Conservation (phyloP, 2,329 filamentous ascomycete species). For the Epichloe coenophiala region DNA sequence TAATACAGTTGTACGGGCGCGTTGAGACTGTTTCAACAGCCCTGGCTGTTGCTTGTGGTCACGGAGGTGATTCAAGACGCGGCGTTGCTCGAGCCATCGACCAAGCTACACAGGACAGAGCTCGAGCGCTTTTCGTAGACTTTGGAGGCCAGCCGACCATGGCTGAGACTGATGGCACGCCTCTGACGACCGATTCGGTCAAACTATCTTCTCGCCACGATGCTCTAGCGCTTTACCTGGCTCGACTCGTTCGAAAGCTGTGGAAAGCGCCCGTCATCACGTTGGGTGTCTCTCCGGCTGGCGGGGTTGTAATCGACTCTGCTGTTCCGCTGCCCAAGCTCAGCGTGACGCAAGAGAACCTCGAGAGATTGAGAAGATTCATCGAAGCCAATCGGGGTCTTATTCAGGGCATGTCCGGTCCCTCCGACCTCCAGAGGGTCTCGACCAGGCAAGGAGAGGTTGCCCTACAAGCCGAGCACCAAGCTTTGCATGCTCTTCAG, state of each 20-base stretch:
- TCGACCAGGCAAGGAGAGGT: conserved; percentile 81
- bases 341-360: conserved; percentile 61
- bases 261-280: conserved; percentile 72
- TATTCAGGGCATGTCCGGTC: conserved; percentile 87
- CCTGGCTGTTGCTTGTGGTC: conserved; percentile 86
- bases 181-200: conserved; percentile 67
- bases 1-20: conserved; percentile 75
- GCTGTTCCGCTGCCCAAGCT: conserved; percentile 57
- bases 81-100: conserved; percentile 69
- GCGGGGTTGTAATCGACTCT: conserved; percentile 50
- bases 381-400: conserved; percentile 77
- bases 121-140: conserved; percentile 79
- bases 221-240: conserved; percentile 76
- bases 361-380: conserved; percentile 69
- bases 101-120: conserved; percentile 72
- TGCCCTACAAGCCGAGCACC: conserved; percentile 84
- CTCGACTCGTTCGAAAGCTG: conserved; percentile 73
- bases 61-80: conserved; percentile 62
- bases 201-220: conserved; percentile 80
- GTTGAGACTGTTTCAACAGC: conserved; percentile 83
- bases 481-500: conserved; percentile 75
- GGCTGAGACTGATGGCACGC: conserved; percentile 61
- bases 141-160: conserved; percentile 79
- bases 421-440: conserved; percentile 67
- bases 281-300: conserved; percentile 35